Conservation (phyloP, 306 rosid species). For the Rubus parviflorus region DNA sequence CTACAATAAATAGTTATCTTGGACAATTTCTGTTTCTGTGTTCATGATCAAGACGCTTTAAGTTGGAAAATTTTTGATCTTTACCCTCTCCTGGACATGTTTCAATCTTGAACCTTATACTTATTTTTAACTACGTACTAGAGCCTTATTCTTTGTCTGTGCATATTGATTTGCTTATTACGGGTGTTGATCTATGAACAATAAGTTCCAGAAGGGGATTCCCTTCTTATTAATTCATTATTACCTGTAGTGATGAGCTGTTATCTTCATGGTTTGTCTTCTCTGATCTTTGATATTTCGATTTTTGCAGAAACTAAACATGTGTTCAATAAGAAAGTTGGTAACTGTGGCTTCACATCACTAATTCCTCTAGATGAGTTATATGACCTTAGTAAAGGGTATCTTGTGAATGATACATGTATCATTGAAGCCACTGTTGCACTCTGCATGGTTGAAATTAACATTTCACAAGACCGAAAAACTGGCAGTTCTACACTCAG, state of each 20-base stretch:
- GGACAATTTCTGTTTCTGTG: not conserved
- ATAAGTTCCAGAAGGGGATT: not conserved
- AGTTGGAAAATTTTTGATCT: not conserved
- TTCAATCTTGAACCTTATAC: not conserved
- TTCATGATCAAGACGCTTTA: not conserved
- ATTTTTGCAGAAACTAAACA: not conserved
- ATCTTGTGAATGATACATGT: not conserved
- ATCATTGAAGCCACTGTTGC: not conserved
- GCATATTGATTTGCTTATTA: not conserved
- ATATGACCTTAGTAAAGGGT: not conserved
- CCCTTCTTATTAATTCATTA: not conserved
- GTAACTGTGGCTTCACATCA: not conserved
- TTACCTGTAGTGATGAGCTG: not conserved
- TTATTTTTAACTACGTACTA: not conserved
- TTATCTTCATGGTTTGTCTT: not conserved
- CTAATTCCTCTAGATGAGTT: not conserved
- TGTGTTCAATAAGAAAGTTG: not conserved
- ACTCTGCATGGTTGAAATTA: not conserved
- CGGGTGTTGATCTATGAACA: not conserved
- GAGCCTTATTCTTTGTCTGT: not conserved
- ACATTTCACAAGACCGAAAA: not conserved
- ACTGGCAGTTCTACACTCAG: not conserved
- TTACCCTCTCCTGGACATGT: not conserved
- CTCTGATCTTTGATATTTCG: not conserved
- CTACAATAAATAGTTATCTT: not conserved